These are phyloP conservation scores for Melanogaster broomeanus DNA, from an alignment of 768 basidiomycete species.

Conservation along the genomic window DNA sequence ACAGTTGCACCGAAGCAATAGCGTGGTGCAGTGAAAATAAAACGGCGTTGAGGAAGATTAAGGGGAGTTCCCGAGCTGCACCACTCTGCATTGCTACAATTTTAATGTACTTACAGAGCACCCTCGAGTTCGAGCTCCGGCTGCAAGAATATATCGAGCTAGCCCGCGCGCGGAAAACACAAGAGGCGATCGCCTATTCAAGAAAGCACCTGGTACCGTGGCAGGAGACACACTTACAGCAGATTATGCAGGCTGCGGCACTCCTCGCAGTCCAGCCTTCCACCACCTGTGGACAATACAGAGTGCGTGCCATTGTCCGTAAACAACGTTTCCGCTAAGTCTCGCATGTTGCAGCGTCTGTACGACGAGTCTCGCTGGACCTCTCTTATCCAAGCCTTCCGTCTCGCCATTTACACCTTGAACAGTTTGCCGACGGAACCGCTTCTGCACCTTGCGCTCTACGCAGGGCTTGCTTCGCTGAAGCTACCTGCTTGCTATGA, in stretches of 20 bases:
- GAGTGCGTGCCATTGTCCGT: slow-evolving; percentile 46
- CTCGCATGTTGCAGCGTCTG: slow-evolving; percentile 56
- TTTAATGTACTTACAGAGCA: slow-evolving; percentile 57
- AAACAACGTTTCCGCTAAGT: slow-evolving; percentile 1
- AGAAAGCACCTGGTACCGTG: slow-evolving; percentile 80
- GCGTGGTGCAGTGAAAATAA: slow-evolving; percentile 98
- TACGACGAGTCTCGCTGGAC: slow-evolving; percentile 84
- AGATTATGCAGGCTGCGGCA: slow-evolving; percentile 76
- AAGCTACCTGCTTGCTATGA: slow-evolving; percentile 87
- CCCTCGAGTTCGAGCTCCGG: slow-evolving; percentile 93
- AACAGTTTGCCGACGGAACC: slow-evolving; percentile 89
- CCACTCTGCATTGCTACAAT: slow-evolving; percentile 11
- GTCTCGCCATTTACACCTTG: slow-evolving; percentile 81
- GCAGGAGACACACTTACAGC: slow-evolving; percentile 77
- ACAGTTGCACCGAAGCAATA: slow-evolving; percentile 87
- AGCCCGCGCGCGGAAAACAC: slow-evolving; percentile 59
- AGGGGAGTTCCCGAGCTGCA: slow-evolving; percentile 46
- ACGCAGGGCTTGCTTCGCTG: slow-evolving; percentile 88
- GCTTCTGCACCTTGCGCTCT: slow-evolving; percentile 82
- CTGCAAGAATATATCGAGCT: slow-evolving; percentile 97
- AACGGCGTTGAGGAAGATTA: slow-evolving; percentile 86
- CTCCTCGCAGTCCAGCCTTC: slow-evolving; percentile 74
- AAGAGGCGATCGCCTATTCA: slow-evolving; percentile 83
- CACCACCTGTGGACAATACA: slow-evolving; percentile 78
- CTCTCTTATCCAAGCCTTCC: slow-evolving; percentile 74